Percentiles rank a stretch among this genome's conserved stretches.
phyloP scores from a whole-genome alignment of 805 yeast species.

The Scheffersomyces stipitis region DNA sequence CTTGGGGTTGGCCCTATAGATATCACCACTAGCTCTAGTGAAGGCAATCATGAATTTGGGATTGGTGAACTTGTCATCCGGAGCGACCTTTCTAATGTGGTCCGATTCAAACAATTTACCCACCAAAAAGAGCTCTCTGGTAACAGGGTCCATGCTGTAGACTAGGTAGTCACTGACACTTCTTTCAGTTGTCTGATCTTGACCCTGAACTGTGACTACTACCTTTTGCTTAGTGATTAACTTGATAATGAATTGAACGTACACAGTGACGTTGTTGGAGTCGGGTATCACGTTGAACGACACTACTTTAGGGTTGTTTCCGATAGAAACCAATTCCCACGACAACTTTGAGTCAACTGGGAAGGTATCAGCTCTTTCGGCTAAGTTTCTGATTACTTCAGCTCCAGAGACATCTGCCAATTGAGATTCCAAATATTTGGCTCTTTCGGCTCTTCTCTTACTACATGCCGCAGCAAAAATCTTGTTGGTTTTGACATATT shows the following conservation, averaged over 20 bases:
- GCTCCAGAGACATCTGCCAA: conserved; percentile 35
- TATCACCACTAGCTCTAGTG: conserved; percentile 36
- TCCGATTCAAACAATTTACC: conserved; percentile 42
- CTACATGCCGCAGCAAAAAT: conserved; percentile 64
- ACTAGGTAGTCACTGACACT: conserved; percentile 38
- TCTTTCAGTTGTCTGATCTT: conserved; percentile 23
- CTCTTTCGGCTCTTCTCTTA: conserved; percentile 26
- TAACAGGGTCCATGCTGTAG: conserved; percentile 38
- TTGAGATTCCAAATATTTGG: conserved; percentile 45
- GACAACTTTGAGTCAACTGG: conserved; percentile 61
- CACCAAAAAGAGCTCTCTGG: conserved; percentile 37
- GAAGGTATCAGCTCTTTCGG: conserved; percentile 34
- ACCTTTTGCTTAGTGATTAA: conserved; percentile 38
- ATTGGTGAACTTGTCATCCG: conserved; percentile 25
- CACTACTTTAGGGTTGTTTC: conserved; percentile 68
- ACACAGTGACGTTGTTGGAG: conserved; percentile 34
- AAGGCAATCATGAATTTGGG: conserved; percentile 22
- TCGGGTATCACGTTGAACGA: conserved; percentile 67
- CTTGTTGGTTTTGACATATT: conserved; percentile 73
- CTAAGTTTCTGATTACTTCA: conserved; percentile 30
- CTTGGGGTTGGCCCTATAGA: conserved; percentile 38
- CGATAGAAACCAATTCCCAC: conserved; percentile 78
- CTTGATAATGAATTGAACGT: conserved; percentile 40
- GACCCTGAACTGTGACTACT: conserved; percentile 21
- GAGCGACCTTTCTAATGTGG: conserved; percentile 36